Base-by-base conservation (phyloP, 768 basidiomycete species). In the Rhodotorula taiwanensis region DNA sequence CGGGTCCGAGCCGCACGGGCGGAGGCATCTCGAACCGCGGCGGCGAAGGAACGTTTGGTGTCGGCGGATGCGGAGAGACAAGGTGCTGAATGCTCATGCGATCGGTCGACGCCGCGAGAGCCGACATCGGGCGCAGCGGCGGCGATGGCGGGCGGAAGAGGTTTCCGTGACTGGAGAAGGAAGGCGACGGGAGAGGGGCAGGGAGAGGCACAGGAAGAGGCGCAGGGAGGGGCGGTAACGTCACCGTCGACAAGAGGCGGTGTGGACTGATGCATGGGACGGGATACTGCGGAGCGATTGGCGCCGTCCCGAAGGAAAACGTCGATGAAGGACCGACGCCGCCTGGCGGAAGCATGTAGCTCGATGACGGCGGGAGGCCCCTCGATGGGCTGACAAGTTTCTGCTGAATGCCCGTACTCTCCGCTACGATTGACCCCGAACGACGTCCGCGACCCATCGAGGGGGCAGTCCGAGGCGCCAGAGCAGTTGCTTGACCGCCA, bases 1-100 rank as follows among this genome's bases (percentile, higher is more conserved):
- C 15, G n/a, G n/a, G 33, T 11, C 11, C 23, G 4, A 23, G n/a
- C 9, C 9, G 21, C 25, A 28, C 2, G 21, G 21, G 21, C 5
- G n/a, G 41, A n/a, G 14, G 54, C 54, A 23, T 6, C 39, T 36
- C 30, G 31, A 15, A n/a, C 3, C 15, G 39, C 6, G 6, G 21
- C 49, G 49, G 30, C 36, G 36, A 39, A 16, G 36, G 16, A 16
- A 39, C 36, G 30, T 21, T 33, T 21, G 49, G 49, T 30, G 49
- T 7, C 8, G 6, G 31, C 18, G 21, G 49, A 13, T 47, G 6
- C 21, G 57, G 28, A 30, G 58, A 31, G 14, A 51, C 53, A 20
- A 60, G 42, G 51, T 60, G 51, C 11, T 51, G 51, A 51, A 60
- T 60, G 33, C 43, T 45, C 58, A 60, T 60, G 11, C 52, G 47